Percentiles rank a stretch among this genome's conserved stretches.
Evolutionary conservation across 1,139 yeast genomes (phyloP).

Genomic region (Saccharomyces uvarum): DNA sequence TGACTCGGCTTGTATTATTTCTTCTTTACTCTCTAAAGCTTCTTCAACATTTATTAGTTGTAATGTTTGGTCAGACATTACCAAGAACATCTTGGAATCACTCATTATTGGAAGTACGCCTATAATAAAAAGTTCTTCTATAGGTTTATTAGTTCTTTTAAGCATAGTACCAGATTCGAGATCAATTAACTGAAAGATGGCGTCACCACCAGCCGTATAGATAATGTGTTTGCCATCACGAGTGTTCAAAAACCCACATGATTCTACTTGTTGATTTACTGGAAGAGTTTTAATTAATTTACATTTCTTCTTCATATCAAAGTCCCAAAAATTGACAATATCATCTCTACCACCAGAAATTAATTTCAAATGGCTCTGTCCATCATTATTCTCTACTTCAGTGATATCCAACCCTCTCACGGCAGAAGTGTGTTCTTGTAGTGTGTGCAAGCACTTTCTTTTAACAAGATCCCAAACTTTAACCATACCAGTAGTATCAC

Average conservation of each 20-base stretch:
- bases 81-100: conserved; percentile 34
- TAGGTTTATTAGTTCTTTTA: conserved; percentile 45
- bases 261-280: conserved; percentile 70
- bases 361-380: conserved; percentile 32
- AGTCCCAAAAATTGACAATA: conserved; percentile 45
- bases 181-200: conserved; percentile 58
- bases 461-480: conserved; percentile 88
- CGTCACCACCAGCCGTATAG: conserved; percentile 79
- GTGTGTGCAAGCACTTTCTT: conserved; percentile 56
- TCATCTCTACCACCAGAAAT: conserved; percentile 89
- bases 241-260: conserved; percentile 54
- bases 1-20: conserved; percentile 39
- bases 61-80: conserved; percentile 80
- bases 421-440: conserved; percentile 74
- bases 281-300: conserved; percentile 63
- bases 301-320: conserved; percentile 41
- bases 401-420: conserved; percentile 77
- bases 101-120: conserved; percentile 42
- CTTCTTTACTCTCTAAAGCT: conserved; percentile 24
- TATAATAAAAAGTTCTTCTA: conserved; percentile 62
- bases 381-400: conserved; percentile 36
- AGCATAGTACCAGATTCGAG: conserved; percentile 34
- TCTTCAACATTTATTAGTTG: conserved; percentile 42
- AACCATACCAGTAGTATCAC: conserved; percentile 78
- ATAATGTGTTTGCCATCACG: conserved; percentile 29